Evolutionary conservation across 257 asterid species (phyloP).

Genomic region (Nyctanthes arbortristis): DNA sequence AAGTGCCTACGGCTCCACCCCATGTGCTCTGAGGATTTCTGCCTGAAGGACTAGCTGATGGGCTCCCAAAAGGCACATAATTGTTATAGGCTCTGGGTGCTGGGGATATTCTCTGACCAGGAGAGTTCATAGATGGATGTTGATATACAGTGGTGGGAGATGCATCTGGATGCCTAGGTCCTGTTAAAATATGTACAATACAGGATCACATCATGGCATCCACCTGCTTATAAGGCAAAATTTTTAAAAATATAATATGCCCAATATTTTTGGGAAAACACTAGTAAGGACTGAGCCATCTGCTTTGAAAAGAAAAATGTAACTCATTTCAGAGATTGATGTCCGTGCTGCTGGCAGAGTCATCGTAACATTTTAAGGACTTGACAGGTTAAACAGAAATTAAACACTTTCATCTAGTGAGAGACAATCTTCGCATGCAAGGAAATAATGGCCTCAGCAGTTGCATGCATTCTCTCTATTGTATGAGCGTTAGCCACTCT

Average conservation of each 20-base stretch:
- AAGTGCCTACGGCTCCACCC: slow-evolving; percentile 37
- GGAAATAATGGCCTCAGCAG: neutral
- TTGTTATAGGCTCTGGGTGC: slow-evolving; percentile 39
- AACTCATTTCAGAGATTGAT: neutral
- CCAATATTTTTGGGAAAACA: neutral
- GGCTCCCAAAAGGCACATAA: slow-evolving; percentile 32
- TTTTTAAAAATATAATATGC: neutral
- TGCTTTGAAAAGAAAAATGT: neutral
- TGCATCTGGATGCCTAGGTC: slow-evolving; percentile 36
- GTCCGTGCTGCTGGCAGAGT: neutral
- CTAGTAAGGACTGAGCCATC: neutral
- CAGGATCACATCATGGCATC: neutral
- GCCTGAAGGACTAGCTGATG: slow-evolving; percentile 31
- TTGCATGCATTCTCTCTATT: neutral
- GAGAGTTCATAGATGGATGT: slow-evolving; percentile 34
- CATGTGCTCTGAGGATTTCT: slow-evolving; percentile 33
- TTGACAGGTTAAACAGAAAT: neutral
- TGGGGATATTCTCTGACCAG: slow-evolving; percentile 36
- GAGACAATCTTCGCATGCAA: neutral
- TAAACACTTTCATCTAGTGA: neutral
- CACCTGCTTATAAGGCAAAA: neutral
- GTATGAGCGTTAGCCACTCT: neutral
- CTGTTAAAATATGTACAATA: slow-evolving; percentile 29
- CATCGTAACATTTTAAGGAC: neutral
- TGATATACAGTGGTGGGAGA: slow-evolving; percentile 38